These are phyloP conservation scores for Lithospermum erythrorhizon DNA, from an alignment of 257 asterid genomes.

Conservation along the genomic window DNA sequence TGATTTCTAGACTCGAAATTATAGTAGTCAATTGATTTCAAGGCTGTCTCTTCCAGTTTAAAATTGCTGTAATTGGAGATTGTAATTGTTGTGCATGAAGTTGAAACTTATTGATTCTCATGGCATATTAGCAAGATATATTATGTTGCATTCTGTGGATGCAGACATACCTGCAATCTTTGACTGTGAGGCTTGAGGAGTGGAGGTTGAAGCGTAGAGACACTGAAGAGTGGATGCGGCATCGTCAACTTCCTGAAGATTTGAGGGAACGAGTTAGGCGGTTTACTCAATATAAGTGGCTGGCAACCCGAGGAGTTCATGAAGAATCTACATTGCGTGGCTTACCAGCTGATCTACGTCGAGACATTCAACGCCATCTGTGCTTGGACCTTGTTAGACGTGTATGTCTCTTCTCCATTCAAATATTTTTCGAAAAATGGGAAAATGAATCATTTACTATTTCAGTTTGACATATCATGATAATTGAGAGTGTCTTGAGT, in stretches of 20 bases:
- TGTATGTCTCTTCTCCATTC: constrained; percentile 27
- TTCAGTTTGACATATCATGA: neutral
- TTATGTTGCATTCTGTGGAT: constrained; percentile 9
- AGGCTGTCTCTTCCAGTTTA: neutral
- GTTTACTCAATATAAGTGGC: constrained; percentile 87
- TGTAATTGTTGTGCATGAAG: neutral
- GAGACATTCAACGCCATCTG: constrained; percentile 85
- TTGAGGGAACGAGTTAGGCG: constrained; percentile 74
- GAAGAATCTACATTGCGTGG: constrained; percentile 76
- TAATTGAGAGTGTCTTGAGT: neutral
- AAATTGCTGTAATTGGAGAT: neutral
- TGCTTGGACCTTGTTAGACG: constrained; percentile 96
- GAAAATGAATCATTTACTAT: neutral
- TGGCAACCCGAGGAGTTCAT: constrained; percentile 90
- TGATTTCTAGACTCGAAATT: too few relatives aligned
- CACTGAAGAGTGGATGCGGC: constrained; percentile 96
- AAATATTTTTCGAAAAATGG: neutral
- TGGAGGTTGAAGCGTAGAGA: constrained; percentile 90
- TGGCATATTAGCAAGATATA: neutral
- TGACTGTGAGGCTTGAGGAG: constrained; percentile 76
- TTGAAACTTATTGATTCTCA: neutral
- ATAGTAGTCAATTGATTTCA: neutral
- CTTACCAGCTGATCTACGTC: constrained; percentile 80
- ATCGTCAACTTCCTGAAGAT: constrained; percentile 94
- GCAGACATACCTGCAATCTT: constrained; percentile 86